phyloP scores from a whole-genome alignment of 176 grass and related monocot species.

The Bromus sterilis region DNA sequence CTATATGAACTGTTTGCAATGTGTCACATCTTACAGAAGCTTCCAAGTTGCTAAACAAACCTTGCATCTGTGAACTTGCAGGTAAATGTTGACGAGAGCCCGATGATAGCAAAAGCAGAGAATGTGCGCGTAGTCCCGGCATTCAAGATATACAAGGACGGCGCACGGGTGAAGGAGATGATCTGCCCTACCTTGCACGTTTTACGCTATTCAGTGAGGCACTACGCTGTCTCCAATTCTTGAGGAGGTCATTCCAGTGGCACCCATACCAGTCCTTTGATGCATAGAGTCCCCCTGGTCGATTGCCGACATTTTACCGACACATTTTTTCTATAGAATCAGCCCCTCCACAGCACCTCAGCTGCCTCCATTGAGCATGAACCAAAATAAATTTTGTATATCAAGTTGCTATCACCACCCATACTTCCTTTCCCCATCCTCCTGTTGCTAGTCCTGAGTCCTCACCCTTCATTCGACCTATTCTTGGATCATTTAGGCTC shows the following conservation, averaged over 20 bases:
- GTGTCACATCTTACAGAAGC: neutral
- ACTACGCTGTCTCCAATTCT: conserved; percentile 56
- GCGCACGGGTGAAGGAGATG: conserved; percentile 59
- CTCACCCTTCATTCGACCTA: neutral
- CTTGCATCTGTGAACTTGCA: conserved; percentile 12
- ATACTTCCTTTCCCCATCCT: neutral
- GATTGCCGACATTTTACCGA: conserved; percentile 24
- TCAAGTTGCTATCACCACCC: conserved; percentile 24
- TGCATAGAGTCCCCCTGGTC: conserved; percentile 5
- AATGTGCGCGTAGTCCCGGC: conserved; percentile 46
- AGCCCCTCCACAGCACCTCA: conserved; percentile 31
- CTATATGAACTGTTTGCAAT: neutral
- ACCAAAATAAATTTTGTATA: conserved; percentile 32
- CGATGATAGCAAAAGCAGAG: conserved; percentile 43
- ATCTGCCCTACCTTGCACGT: conserved; percentile 50
- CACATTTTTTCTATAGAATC: conserved; percentile 28
- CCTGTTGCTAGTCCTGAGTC: conserved; percentile 1
- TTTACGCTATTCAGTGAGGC: conserved; percentile 50
- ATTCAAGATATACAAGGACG: conserved; percentile 76
- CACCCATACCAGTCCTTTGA: neutral
- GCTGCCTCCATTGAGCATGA: conserved; percentile 32
- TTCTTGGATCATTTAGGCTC: conserved; percentile 42
- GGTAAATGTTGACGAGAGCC: conserved; percentile 52
- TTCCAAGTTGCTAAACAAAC: neutral
- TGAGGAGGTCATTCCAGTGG: conserved; percentile 10